A percentile compares a stretch with the other conserved stretches of the same genome.
phyloP scores from a whole-genome alignment of 768 basidiomycete species.

The Lentinus brumalis region DNA sequence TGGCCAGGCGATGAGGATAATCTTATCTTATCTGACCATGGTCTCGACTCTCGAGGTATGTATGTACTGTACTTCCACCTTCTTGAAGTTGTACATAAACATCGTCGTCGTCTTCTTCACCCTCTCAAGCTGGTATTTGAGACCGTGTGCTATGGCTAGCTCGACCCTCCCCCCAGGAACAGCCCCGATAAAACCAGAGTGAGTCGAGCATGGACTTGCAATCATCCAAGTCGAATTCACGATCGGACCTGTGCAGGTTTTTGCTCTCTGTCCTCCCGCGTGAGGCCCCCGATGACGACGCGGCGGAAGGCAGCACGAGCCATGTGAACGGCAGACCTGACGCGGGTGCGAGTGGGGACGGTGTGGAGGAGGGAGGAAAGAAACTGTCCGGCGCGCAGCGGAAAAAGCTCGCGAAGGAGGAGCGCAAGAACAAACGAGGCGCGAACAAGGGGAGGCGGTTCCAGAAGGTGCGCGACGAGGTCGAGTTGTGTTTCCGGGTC shows the following conservation, averaged over 20 bases:
- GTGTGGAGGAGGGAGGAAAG: slow-evolving; percentile 25
- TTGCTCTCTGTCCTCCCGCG: slow-evolving; percentile 35
- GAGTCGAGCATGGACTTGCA: slow-evolving; percentile 15
- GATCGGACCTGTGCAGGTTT: slow-evolving; percentile 34
- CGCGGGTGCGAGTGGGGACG: slow-evolving; percentile 13
- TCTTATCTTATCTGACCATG: too few relatives aligned
- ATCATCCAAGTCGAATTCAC: too few relatives aligned
- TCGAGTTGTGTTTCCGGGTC: slow-evolving; percentile 81
- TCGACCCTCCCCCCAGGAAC: slow-evolving; percentile 38
- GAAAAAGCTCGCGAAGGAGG: slow-evolving; percentile 57
- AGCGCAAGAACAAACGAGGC: slow-evolving; percentile 74
- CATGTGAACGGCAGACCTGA: slow-evolving; percentile 26
- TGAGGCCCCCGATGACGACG: slow-evolving; percentile 52
- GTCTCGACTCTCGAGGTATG: too few relatives aligned
- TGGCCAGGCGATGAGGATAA: too few relatives aligned
- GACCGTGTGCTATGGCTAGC: not conserved
- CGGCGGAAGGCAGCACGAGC: slow-evolving; percentile 61
- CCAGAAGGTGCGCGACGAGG: slow-evolving; percentile 73
- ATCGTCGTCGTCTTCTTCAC: not conserved
- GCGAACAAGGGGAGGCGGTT: slow-evolving; percentile 85
- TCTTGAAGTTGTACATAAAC: too few relatives aligned
- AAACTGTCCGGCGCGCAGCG: slow-evolving; percentile 38
- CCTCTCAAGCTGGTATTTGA: not conserved
- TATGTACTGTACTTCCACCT: too few relatives aligned
- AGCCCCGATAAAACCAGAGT: slow-evolving; percentile 59